Evolutionary conservation across 2,329 filamentous ascomycete genomes (phyloP), one percentile per base, ranked within the genome.

Genomic region (Colletotrichum karsti): DNA sequence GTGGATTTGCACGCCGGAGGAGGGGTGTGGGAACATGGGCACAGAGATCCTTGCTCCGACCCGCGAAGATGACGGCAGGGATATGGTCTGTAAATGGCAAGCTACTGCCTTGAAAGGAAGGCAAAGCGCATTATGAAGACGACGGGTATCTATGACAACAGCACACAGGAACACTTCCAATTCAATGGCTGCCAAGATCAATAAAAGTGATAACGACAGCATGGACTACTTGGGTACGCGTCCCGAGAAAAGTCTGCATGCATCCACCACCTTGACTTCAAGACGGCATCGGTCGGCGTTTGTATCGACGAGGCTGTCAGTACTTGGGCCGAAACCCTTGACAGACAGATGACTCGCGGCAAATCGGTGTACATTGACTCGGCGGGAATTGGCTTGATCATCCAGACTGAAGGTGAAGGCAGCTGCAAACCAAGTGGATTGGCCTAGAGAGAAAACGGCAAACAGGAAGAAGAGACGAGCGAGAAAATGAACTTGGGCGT

Each of bases 1-100:
- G 30, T 57, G 22, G 42, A 64, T 20, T 35, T 57, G 42, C 35
- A 7, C 28, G 44, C 26, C 22, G 18, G 48, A 61, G 28, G 66
- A 61, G 44, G 62, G 60, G 46, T 65, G 64, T 53, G 26, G 22
- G 22, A 41, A 26, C 13, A 42, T n/a, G n/a, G n/a, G n/a, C 66
- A 50, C 41, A 26, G 28, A 24, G n/a, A 51, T 55, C 62, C 56
- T 44, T 26, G 41, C 41, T 44, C 33, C 15, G 35, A 35, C 41
- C 20, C 51, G 66, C 66, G 46, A 35, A 51, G 66, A 62, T 69
- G 63, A 53, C 63, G 55, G 35, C 63, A 69, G 55, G 66, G 63
- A 35, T 55, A 18, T 59, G 28, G 30, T 26, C 53, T 22, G 15
- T 42, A 33, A 22, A 54, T 54, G 54, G 46, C 30, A 54, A 59